Evolutionary conservation across 768 basidiomycete genomes (phyloP).

Genomic region (Lactifluus hygrophoroides): DNA sequence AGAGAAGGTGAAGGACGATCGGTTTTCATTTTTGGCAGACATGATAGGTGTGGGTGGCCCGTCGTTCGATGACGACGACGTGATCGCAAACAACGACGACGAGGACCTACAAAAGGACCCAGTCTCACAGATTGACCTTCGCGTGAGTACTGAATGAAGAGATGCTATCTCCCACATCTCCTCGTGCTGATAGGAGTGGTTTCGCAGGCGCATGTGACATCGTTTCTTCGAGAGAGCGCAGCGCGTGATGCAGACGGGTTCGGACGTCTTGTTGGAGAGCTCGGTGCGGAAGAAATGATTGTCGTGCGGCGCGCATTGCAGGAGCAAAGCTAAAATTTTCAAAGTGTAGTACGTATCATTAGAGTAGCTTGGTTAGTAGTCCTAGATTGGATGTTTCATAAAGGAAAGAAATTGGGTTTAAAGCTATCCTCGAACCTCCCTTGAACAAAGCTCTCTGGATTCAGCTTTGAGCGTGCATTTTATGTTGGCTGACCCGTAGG

Average conservation of each 20-base stretch:
- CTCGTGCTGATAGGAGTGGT: background rate
- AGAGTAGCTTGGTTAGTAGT: background rate
- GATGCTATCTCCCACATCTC: background rate
- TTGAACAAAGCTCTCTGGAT: too few relatives aligned
- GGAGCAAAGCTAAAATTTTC: background rate
- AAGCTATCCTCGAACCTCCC: too few relatives aligned
- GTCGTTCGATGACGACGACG: constrained; percentile 61
- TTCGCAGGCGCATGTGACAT: constrained; percentile 53
- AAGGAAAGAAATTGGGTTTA: too few relatives aligned
- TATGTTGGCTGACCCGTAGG: too few relatives aligned
- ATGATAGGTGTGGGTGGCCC: constrained; percentile 67
- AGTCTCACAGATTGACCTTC: constrained; percentile 79
- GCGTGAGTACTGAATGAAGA: constrained; percentile 30
- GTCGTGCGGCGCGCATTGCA: constrained; percentile 42
- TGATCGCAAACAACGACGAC: constrained; percentile 67
- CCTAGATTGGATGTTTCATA: background rate
- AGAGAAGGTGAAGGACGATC: constrained; percentile 66
- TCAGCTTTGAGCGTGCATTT: background rate
- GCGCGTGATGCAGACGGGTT: constrained; percentile 56
- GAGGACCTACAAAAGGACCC: constrained; percentile 86
- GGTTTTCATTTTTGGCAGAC: constrained; percentile 77
- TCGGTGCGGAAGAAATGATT: constrained; percentile 61
- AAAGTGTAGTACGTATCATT: background rate
- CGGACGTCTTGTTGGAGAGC: constrained; percentile 49
- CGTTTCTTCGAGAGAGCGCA: constrained; percentile 65